A percentile compares a stretch with the other conserved stretches of the same genome.
These are phyloP conservation scores for Metarhizium guizhouense DNA, from an alignment of 2,329 filamentous ascomycete genomes.

Conservation along the genomic window DNA sequence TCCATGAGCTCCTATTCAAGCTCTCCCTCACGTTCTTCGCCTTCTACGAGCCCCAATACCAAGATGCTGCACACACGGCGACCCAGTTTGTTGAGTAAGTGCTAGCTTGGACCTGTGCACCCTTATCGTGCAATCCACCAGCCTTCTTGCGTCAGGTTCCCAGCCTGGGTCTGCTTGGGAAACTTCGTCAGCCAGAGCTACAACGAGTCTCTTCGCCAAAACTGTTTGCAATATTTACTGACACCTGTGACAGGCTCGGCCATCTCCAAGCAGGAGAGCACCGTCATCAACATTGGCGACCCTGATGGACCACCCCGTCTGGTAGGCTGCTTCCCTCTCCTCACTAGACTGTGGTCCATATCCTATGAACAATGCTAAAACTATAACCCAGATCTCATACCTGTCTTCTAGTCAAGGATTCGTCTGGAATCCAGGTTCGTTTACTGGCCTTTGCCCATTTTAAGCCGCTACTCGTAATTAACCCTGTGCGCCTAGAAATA, in stretches of 20 bases:
- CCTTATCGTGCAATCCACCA: not conserved
- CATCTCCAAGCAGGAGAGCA: slow-evolving; percentile 65
- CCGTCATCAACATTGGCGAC: slow-evolving; percentile 71
- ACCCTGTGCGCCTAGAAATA: slow-evolving; percentile 47
- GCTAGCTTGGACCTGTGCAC: too few relatives aligned
- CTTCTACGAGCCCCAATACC: slow-evolving; percentile 44
- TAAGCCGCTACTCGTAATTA: slow-evolving; percentile 6
- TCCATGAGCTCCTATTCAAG: slow-evolving; percentile 31
- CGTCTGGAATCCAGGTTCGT: slow-evolving; percentile 68
- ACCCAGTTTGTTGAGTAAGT: slow-evolving; percentile 52
- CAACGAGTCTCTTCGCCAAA: not conserved
- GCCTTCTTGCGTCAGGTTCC: not conserved
- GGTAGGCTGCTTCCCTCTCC: slow-evolving; percentile 35
- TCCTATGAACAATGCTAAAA: not conserved
- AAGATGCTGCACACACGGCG: slow-evolving; percentile 45
- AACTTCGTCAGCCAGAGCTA: not conserved
- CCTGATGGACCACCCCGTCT: slow-evolving; percentile 64
- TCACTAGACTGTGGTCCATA: not conserved
- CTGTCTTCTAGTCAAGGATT: slow-evolving; percentile 73
- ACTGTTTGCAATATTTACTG: slow-evolving; percentile 13
- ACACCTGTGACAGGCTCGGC: slow-evolving; percentile 48
- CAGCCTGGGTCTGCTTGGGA: not conserved
- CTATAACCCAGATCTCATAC: slow-evolving; percentile 57
- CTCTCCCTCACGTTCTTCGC: slow-evolving; percentile 43
- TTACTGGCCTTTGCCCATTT: not conserved